Percentiles rank a stretch among this genome's conserved stretches.
Conservation (phyloP, 805 yeast species). For the Kazachstania viticola region DNA sequence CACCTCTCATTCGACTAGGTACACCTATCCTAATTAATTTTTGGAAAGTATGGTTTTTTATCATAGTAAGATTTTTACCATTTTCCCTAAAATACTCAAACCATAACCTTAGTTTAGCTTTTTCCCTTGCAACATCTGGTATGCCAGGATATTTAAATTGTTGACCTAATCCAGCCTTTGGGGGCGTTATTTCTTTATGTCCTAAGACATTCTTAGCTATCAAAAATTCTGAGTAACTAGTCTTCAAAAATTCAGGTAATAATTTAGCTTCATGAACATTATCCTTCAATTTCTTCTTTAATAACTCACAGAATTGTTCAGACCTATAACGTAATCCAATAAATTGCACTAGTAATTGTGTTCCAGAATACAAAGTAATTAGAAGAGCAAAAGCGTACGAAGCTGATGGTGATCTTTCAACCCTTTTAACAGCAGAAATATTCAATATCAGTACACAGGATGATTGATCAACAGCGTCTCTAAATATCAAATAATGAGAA, state of each 20-base stretch:
- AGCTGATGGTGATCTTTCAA: constrained; percentile 72
- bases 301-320: constrained; percentile 63
- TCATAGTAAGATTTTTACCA: constrained; percentile 73
- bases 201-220: constrained; percentile 37
- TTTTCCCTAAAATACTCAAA: constrained; percentile 75
- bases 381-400: constrained; percentile 69
- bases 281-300: constrained; percentile 49
- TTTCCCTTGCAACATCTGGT: constrained; percentile 62
- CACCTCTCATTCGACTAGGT: constrained; percentile 92
- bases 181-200: constrained; percentile 37
- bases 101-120: constrained; percentile 84
- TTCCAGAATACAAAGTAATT: constrained; percentile 55
- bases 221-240: constrained; percentile 80
- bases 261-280: constrained; percentile 52
- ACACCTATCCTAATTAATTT: constrained; percentile 81
- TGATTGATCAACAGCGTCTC: constrained; percentile 55
- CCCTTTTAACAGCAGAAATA: constrained; percentile 66
- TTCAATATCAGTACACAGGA: constrained; percentile 63
- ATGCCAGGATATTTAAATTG: constrained; percentile 84
- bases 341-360: constrained; percentile 55
- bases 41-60: constrained; percentile 66
- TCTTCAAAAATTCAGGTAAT: constrained; percentile 51
- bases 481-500: constrained; percentile 63
- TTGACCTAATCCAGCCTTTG: constrained; percentile 80
- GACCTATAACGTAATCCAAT: constrained; percentile 70